Evolutionary conservation across 768 basidiomycete genomes (phyloP).

Genomic region (Epithele typhae): DNA sequence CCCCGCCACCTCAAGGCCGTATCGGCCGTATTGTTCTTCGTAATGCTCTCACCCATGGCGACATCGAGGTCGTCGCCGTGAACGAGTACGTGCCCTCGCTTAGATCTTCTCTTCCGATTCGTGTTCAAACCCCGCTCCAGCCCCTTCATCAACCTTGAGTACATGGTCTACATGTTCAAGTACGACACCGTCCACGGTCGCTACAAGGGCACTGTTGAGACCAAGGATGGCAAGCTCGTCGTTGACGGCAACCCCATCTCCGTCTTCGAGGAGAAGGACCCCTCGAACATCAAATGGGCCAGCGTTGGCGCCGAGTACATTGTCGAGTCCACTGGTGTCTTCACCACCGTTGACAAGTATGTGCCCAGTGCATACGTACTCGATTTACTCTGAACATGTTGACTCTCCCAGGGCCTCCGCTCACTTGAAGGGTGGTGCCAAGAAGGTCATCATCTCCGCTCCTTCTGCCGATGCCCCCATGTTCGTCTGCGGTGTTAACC

Average conservation of each 20-base stretch:
- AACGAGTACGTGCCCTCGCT: conserved; percentile 71
- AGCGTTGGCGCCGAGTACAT: conserved; percentile 84
- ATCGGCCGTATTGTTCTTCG: conserved; percentile 98
- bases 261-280: conserved; percentile 85
- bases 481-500: conserved; percentile 95
- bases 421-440: conserved; percentile 97
- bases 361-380: conserved; percentile 11
- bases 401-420: conserved; percentile 59
- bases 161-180: conserved; percentile 99
- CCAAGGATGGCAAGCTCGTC: conserved; percentile 85
- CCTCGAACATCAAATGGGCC: conserved; percentile 81
- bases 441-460: conserved; percentile 99
- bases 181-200: conserved; percentile 91
- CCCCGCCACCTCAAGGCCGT: conserved; percentile 60
- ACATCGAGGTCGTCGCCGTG: conserved; percentile 85
- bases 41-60: conserved; percentile 76
- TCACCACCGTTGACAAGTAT: conserved; percentile 92
- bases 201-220: conserved; percentile 80
- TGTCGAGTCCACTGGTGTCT: conserved; percentile 98
- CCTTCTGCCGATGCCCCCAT: conserved; percentile 97
- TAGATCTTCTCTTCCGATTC: conserved; percentile 3
- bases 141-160: conserved; percentile 94
- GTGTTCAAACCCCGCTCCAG: conserved; percentile 34
- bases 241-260: conserved; percentile 76
- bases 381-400: conserved; percentile 10